Evolutionary conservation across 2,329 filamentous ascomycete genomes (phyloP).

Genomic region (Plenodomus biglobosus): DNA sequence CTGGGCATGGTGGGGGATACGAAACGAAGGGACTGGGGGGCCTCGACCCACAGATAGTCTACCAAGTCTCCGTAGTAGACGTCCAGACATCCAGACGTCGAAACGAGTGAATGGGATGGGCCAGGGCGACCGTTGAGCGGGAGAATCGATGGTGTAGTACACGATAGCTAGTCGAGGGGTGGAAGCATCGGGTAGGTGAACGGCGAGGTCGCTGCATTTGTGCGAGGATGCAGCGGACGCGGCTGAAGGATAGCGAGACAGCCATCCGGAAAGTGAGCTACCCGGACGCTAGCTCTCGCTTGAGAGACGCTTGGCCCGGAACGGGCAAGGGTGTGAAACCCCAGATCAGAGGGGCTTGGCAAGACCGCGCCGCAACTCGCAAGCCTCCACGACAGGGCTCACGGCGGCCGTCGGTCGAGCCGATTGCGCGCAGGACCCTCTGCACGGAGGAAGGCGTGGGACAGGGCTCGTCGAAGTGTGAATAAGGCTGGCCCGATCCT

Average conservation of each 20-base stretch:
- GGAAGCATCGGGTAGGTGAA: slow-evolving; percentile 18
- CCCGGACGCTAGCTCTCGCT: slow-evolving; percentile 19
- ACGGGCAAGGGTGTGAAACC: slow-evolving; percentile 3
- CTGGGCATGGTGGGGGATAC: slow-evolving; percentile 2
- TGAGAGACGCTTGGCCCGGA: slow-evolving; percentile 6
- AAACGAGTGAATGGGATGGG: slow-evolving; percentile 19
- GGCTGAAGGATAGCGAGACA: slow-evolving; percentile 20
- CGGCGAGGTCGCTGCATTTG: slow-evolving; percentile 29
- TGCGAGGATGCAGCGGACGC: slow-evolving; percentile 14
- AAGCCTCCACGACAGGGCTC: slow-evolving; percentile 11
- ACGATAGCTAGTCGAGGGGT: slow-evolving; percentile 6
- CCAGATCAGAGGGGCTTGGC: slow-evolving; percentile 13
- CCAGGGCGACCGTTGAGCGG: slow-evolving; percentile 27
- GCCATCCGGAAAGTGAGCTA: slow-evolving; percentile 18
- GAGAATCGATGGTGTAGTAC: slow-evolving; percentile 16
- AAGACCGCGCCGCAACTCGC: slow-evolving; percentile 14
- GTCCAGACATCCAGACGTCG: slow-evolving; percentile 6
- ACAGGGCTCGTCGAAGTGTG: slow-evolving; percentile 1
- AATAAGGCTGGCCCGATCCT: not conserved
- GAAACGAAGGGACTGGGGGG: slow-evolving; percentile 10
- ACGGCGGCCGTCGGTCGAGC: slow-evolving; percentile 13
- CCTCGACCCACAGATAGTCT: not conserved
- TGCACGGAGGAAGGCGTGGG: not conserved
- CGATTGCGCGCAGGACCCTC: not conserved
- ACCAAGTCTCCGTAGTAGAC: not conserved